These are phyloP conservation scores for Saksenaea vasiformis DNA, from an alignment of 371 early-diverging fungal genomes.

Conservation along the genomic window DNA sequence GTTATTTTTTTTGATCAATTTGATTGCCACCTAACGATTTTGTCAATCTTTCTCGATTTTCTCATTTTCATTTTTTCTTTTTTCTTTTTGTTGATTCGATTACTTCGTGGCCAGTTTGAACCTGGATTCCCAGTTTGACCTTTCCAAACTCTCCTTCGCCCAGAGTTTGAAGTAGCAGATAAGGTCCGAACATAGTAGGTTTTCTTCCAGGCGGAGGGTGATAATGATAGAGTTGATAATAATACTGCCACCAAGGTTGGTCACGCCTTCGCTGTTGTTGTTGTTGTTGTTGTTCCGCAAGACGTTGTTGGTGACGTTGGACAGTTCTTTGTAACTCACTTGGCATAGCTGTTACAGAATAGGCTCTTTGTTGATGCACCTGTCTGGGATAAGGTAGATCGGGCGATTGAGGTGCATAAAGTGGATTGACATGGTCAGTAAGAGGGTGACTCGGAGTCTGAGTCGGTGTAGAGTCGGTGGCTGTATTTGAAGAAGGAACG, in stretches of 20 bases:
- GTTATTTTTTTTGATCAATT: constrained; percentile 79
- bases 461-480: constrained; percentile 1
- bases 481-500: constrained; percentile 17
- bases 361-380: constrained; percentile 38
- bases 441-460: constrained; percentile 20
- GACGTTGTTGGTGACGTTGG: constrained; percentile 30
- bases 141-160: constrained; percentile 99
- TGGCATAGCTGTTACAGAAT: constrained; percentile 49
- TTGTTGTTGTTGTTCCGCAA: constrained; percentile 35
- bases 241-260: constrained; percentile 52
- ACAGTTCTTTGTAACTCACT: constrained; percentile 34
- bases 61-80: constrained; percentile 5
- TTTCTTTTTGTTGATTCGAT: constrained; percentile 3
- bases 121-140: constrained; percentile 96
- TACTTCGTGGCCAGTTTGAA: constrained; percentile 93
- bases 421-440: constrained; percentile 13
- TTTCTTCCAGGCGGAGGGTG: constrained; percentile 50
- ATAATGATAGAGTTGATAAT: constrained; percentile 46
- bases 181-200: constrained; percentile 88
- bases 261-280: constrained; percentile 27
- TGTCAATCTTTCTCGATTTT: background rate
- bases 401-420: constrained; percentile 26
- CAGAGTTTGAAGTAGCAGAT: constrained; percentile 91
- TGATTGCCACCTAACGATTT: constrained; percentile 72
- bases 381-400: constrained; percentile 15